A percentile compares a stretch with the other conserved stretches of the same genome.
These are phyloP conservation scores for Vaccinium vitisidaea DNA, from an alignment of 148 eudicot species.

Conservation along the genomic window DNA sequence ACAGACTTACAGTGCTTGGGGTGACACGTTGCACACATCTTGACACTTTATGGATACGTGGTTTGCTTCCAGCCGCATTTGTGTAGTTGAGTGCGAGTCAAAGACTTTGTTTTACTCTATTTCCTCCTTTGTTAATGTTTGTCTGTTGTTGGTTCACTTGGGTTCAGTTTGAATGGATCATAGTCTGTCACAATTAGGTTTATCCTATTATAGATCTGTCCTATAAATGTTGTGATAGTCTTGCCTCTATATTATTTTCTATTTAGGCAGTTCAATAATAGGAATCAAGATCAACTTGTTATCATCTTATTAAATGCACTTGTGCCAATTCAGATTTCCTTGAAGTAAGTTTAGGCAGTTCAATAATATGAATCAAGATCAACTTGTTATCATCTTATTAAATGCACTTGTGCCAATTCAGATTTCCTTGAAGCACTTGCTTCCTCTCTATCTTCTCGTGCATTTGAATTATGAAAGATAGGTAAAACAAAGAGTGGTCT, in stretches of 20 bases:
- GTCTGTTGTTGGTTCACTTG: not conserved
- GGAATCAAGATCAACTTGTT: not conserved
- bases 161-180: slow-evolving; percentile 3
- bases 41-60: not conserved
- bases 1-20: not conserved
- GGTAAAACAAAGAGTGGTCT: not conserved
- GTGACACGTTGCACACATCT: not conserved
- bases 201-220: not conserved
- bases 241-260: not conserved
- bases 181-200: not conserved
- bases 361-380: not conserved
- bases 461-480: not conserved
- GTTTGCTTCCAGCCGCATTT: not conserved
- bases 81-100: not conserved
- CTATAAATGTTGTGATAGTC: not conserved
- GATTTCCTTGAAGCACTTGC: not conserved
- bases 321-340: not conserved
- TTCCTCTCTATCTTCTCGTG: not conserved
- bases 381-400: not conserved
- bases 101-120: not conserved
- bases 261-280: not conserved
- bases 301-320: not conserved
- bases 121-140: not conserved
- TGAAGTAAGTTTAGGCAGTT: too few species aligned
- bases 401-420: not conserved